A percentile compares a stretch with the other conserved stretches of the same genome.
Conservation (phyloP, 106 monocot species). For the Agapanthus africanus region DNA sequence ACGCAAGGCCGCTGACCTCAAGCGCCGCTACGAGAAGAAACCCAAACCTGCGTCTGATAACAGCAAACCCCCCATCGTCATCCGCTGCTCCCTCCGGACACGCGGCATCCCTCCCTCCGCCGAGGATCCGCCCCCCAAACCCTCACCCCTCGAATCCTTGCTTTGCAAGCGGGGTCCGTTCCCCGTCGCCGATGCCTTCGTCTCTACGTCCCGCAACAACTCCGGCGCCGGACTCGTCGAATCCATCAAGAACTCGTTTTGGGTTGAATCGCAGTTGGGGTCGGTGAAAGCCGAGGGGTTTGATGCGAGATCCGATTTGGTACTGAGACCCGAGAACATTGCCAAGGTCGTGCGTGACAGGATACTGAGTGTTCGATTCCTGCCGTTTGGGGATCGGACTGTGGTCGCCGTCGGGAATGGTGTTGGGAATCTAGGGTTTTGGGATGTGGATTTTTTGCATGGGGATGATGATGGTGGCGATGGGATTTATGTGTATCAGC, state of each 20-base stretch:
- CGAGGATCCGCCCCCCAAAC: background rate
- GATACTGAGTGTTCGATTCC: slow-evolving; percentile 40
- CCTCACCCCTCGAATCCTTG: slow-evolving; percentile 7
- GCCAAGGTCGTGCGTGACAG: slow-evolving; percentile 33
- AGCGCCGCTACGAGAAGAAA: slow-evolving; percentile 3
- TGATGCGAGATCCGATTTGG: slow-evolving; percentile 22
- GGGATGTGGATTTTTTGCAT: slow-evolving; percentile 34
- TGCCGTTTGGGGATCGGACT: slow-evolving; percentile 35
- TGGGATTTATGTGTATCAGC: slow-evolving; percentile 30
- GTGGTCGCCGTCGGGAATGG: slow-evolving; percentile 43
- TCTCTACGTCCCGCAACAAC: background rate
- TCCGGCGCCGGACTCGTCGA: background rate
- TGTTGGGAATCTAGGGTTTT: slow-evolving; percentile 47
- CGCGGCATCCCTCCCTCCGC: slow-evolving; percentile 35
- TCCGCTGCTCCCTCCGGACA: slow-evolving; percentile 62
- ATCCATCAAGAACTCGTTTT: too few species aligned
- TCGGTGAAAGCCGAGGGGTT: background rate
- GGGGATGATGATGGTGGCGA: slow-evolving; percentile 11
- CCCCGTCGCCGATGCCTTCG: slow-evolving; percentile 19
- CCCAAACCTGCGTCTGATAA: slow-evolving; percentile 11
- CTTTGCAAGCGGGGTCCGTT: slow-evolving; percentile 11
- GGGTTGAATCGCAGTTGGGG: background rate
- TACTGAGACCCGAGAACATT: slow-evolving; percentile 23
- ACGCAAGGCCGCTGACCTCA: slow-evolving; percentile 47
- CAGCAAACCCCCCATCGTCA: slow-evolving; percentile 10